Conservation (phyloP, 176 grass and related monocot genomes). For the Zoysia japonica region DNA sequence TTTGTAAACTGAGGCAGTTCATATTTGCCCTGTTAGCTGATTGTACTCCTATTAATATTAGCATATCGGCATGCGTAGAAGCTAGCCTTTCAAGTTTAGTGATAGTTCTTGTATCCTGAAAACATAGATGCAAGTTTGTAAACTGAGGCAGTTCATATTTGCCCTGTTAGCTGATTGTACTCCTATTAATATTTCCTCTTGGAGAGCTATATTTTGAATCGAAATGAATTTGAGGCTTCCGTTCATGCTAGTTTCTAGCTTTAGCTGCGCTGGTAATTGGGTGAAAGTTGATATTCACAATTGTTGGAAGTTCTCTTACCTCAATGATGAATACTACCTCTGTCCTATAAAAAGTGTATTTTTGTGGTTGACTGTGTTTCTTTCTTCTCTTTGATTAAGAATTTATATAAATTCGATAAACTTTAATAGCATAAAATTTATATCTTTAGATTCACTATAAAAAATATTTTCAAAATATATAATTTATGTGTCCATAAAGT, state of each 20-base stretch:
- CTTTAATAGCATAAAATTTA: no score
- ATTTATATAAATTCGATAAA: no score
- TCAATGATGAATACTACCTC: background rate
- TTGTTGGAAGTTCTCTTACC: background rate
- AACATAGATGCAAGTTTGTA: background rate
- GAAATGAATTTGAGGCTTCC: conserved; percentile 13
- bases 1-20: background rate
- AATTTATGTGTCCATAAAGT: no score
- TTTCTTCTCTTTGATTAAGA: no score
- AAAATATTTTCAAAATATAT: no score
- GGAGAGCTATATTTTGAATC: background rate
- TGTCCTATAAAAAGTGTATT: no score
- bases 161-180: no score
- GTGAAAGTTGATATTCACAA: background rate
- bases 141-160: conserved; percentile 9
- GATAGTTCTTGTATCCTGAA: background rate
- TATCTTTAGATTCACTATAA: no score
- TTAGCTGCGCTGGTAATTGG: background rate
- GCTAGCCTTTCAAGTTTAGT: background rate
- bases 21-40: background rate
- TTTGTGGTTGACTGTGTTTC: no score
- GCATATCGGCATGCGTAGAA: background rate
- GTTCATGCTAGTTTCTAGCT: background rate
- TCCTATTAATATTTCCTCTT: background rate
- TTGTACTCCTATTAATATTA: background rate